Conservation (phyloP, 2,329 filamentous ascomycete genomes). For the Claviceps maximensis region DNA sequence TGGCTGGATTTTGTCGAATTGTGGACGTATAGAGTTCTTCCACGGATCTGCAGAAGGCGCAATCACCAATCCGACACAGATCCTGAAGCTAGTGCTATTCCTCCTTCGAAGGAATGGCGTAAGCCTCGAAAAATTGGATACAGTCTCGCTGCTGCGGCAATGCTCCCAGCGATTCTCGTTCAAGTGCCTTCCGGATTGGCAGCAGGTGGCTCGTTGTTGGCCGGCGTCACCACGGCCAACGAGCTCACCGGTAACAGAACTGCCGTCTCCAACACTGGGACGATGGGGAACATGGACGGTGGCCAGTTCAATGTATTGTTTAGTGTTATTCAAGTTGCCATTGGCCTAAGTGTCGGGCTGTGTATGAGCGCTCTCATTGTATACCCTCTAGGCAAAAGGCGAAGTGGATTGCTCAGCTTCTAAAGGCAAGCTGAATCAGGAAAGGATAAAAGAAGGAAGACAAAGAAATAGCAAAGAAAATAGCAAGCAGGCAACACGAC, state of each 20-base stretch:
- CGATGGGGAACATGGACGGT: conserved; percentile 23
- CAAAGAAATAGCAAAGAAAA: neutral
- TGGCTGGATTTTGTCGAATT: conserved; percentile 33
- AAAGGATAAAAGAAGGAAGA: neutral
- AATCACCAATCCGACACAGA: conserved; percentile 17
- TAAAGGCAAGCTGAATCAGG: conserved; percentile 12
- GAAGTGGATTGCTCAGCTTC: conserved; percentile 44
- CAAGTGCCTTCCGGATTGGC: conserved; percentile 52
- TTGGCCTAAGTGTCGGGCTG: conserved; percentile 48
- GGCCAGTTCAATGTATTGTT: conserved; percentile 42
- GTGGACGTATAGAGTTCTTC: conserved; percentile 35
- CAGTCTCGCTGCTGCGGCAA: conserved; percentile 69
- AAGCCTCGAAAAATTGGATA: conserved; percentile 45
- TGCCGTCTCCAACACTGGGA: conserved; percentile 2
- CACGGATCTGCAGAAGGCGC: conserved; percentile 20
- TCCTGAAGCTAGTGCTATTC: conserved; percentile 18
- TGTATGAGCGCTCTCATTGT: conserved; percentile 42
- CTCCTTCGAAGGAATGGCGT: conserved; percentile 13
- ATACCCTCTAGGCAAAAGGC: conserved; percentile 43
- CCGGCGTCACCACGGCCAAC: conserved; percentile 43
- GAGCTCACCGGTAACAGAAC: conserved; percentile 34
- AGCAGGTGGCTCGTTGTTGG: conserved; percentile 43
- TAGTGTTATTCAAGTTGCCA: conserved; percentile 47
- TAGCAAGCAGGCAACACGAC: neutral
- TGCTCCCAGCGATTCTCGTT: conserved; percentile 76